Percentiles rank a stretch among this genome's conserved stretches.
phyloP scores from a whole-genome alignment of 2,329 filamentous ascomycete genomes.

The Pseudogymnoascus sp. region DNA sequence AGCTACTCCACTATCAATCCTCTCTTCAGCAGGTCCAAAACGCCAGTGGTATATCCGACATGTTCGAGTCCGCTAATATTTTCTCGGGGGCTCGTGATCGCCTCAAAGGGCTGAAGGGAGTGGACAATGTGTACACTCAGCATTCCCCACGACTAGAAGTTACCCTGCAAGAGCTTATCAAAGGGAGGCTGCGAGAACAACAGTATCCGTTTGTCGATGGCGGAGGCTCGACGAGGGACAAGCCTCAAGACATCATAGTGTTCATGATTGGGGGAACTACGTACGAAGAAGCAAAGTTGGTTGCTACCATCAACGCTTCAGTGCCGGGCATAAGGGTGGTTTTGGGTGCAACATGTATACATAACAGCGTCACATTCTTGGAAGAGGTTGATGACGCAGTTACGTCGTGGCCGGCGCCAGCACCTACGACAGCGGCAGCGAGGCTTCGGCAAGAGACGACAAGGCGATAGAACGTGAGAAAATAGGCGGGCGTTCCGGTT shows the following conservation, averaged over 20 bases:
- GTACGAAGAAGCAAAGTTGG: conserved; percentile 94
- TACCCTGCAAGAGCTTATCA: conserved; percentile 87
- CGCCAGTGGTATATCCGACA: conserved; percentile 74
- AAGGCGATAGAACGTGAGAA: conserved; percentile 17
- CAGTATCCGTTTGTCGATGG: conserved; percentile 93
- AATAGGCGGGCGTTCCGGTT: conserved; percentile 1
- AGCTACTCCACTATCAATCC: conserved; percentile 75
- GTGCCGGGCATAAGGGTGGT: conserved; percentile 84
- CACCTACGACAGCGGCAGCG: conserved; percentile 27
- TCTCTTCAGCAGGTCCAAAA: conserved; percentile 73
- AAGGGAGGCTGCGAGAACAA: conserved; percentile 76
- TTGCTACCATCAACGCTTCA: conserved; percentile 88
- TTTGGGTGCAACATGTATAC: conserved; percentile 76
- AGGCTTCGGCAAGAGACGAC: conserved; percentile 28
- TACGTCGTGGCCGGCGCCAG: conserved; percentile 70
- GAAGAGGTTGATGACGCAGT: conserved; percentile 90
- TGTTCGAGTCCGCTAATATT: conserved; percentile 86
- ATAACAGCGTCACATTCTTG: conserved; percentile 81
- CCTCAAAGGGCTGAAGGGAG: conserved; percentile 91
- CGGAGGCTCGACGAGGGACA: conserved; percentile 77
- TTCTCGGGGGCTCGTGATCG: conserved; percentile 81
- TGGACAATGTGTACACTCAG: conserved; percentile 98
- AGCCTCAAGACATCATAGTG: conserved; percentile 91
- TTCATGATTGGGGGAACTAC: conserved; percentile 92
- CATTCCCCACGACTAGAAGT: conserved; percentile 82